Conservation (phyloP, 768 basidiomycete species). For the Scleroderma citrinum region DNA sequence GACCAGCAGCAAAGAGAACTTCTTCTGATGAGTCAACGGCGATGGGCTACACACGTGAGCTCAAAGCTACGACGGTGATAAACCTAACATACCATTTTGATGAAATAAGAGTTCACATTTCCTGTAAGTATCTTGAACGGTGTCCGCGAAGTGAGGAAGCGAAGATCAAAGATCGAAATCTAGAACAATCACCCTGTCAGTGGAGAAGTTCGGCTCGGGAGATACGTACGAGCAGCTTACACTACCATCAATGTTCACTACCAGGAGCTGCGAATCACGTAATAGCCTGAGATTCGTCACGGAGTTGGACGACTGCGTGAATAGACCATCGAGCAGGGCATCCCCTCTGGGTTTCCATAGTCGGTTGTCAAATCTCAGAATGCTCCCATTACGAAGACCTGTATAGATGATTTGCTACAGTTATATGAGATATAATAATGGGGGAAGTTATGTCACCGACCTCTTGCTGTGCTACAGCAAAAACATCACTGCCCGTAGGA, state of each 20-base stretch:
- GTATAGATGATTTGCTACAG: slow-evolving; percentile 47
- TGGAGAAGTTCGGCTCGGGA: background rate
- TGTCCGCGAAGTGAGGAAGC: slow-evolving; percentile 38
- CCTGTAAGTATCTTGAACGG: slow-evolving; percentile 49
- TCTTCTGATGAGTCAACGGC: slow-evolving; percentile 49
- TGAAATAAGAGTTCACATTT: slow-evolving; percentile 51
- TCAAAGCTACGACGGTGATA: background rate
- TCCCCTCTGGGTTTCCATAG: slow-evolving; percentile 30
- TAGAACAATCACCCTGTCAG: slow-evolving; percentile 19
- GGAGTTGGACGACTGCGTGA: slow-evolving; percentile 34
- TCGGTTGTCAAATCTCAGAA: slow-evolving; percentile 56
- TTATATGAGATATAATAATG: background rate
- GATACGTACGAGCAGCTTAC: slow-evolving; percentile 32
- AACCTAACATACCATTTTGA: slow-evolving; percentile 41
- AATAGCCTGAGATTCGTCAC: slow-evolving; percentile 49
- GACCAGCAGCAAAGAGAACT: slow-evolving; percentile 64
- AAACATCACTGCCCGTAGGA: slow-evolving; percentile 56
- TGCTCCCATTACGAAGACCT: slow-evolving; percentile 54
- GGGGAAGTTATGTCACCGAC: slow-evolving; percentile 27
- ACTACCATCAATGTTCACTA: slow-evolving; percentile 53
- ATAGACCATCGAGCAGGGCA: slow-evolving; percentile 36
- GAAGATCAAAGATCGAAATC: slow-evolving; percentile 60
- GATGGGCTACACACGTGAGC: slow-evolving; percentile 44
- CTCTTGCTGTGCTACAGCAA: slow-evolving; percentile 48
- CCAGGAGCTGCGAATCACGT: slow-evolving; percentile 47